Conservation (phyloP, 202 grass and related monocot species). For the Dendrocalamus latiflorus region DNA sequence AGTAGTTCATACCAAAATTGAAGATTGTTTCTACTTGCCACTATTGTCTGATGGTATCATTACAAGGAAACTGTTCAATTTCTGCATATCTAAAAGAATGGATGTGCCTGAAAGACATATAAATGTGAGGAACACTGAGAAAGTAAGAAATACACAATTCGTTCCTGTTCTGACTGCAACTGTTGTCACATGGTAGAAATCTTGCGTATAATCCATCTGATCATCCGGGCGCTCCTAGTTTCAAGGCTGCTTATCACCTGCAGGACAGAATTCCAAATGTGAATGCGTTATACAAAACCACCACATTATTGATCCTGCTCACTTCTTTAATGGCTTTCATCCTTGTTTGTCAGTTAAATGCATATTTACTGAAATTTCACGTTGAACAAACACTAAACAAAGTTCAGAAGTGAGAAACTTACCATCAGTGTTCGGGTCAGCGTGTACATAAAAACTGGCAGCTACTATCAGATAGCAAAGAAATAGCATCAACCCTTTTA, state of each 20-base stretch:
- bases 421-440: conserved; percentile 45
- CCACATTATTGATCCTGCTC: not conserved
- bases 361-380: not conserved
- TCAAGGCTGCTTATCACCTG: conserved; percentile 31
- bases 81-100: not conserved
- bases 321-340: not conserved
- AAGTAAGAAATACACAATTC: not conserved
- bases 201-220: conserved; percentile 3
- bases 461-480: conserved; percentile 75
- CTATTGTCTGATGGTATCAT: not conserved
- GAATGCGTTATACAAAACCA: conserved; percentile 9
- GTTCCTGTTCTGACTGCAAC: conserved; percentile 1
- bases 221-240: conserved; percentile 21
- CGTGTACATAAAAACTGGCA: conserved; percentile 83
- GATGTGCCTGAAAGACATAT: conserved; percentile 9
- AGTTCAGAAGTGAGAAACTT: conserved; percentile 20
- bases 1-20: not conserved
- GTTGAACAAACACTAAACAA: not conserved
- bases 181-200: conserved; percentile 6
- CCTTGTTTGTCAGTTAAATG: not conserved
- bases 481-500: conserved; percentile 78
- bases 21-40: not conserved
- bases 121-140: not conserved
- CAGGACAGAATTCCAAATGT: conserved; percentile 7
- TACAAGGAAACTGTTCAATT: not conserved